These are phyloP conservation scores for Medicago lupulina DNA, from an alignment of 306 rosid species.

Conservation along the genomic window DNA sequence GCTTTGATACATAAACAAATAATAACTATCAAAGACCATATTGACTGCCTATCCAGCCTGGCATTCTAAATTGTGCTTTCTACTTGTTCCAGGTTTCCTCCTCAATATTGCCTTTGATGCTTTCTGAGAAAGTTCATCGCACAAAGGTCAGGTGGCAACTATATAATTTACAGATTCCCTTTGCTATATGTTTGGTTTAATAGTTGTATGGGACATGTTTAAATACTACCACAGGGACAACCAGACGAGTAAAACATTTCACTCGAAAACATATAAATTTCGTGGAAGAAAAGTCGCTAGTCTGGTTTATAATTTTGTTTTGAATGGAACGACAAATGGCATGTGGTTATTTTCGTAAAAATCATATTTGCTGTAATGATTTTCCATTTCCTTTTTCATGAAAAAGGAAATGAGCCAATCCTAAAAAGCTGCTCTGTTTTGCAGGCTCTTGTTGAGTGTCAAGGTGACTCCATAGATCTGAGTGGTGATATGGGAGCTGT, in stretches of 20 bases:
- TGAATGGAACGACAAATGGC: not conserved
- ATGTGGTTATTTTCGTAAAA: not conserved
- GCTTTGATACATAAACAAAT: conserved; percentile 19
- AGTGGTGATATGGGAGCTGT: conserved; percentile 94
- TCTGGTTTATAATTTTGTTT: conserved; percentile 35
- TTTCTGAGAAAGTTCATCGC: conserved; percentile 86
- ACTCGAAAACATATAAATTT: conserved; percentile 5
- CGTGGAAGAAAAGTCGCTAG: conserved; percentile 8
- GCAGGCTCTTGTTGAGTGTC: conserved; percentile 94
- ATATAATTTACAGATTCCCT: conserved; percentile 28
- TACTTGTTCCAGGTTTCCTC: conserved; percentile 73
- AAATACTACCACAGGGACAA: conserved; percentile 16
- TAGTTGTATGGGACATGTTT: conserved; percentile 19
- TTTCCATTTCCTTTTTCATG: conserved; percentile 16
- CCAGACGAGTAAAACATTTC: conserved; percentile 27
- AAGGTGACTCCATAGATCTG: conserved; percentile 91
- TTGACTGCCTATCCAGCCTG: conserved; percentile 37
- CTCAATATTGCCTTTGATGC: conserved; percentile 80
- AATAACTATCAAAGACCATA: conserved; percentile 29
- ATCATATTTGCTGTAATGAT: not conserved
- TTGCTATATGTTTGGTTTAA: conserved; percentile 17
- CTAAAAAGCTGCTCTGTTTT: conserved; percentile 37
- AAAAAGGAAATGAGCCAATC: conserved; percentile 38
- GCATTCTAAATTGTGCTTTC: conserved; percentile 38
- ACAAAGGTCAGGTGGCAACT: conserved; percentile 67